Percentiles rank a stretch among this genome's conserved stretches.
Conservation (phyloP, 495 filamentous ascomycete species). For the Alectoria sarmentosa region DNA sequence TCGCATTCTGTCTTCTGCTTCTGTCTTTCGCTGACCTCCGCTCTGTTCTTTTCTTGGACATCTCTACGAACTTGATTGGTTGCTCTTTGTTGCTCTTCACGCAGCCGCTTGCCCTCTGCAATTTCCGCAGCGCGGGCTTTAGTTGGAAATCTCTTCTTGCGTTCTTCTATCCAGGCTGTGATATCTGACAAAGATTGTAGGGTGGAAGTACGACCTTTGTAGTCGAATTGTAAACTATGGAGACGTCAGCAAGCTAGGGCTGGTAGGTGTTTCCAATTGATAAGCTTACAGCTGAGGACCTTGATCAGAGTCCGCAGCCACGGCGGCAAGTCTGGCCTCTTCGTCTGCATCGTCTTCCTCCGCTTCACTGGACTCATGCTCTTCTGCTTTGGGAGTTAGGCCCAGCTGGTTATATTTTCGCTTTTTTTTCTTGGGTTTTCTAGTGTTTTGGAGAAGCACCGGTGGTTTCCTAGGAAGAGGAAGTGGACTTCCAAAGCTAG, state of each 20-base stretch:
- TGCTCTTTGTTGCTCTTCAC: constrained; percentile 15
- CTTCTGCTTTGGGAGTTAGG: constrained; percentile 65
- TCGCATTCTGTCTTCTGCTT: constrained; percentile 29
- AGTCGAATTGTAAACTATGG: constrained; percentile 38
- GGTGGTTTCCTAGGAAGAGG: constrained; percentile 51
- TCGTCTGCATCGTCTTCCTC: constrained; percentile 71
- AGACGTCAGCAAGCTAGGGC: constrained; percentile 20
- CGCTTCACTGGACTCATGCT: constrained; percentile 60
- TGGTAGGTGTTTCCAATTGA: constrained; percentile 3
- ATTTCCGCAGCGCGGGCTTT: constrained; percentile 30
- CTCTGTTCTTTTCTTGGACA: constrained; percentile 19
- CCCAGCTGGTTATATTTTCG: constrained; percentile 72
- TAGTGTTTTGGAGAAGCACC: constrained; percentile 33
- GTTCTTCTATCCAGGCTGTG: constrained; percentile 71
- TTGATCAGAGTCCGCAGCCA: constrained; percentile 26
- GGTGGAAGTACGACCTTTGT: constrained; percentile 36
- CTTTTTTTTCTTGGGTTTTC: constrained; percentile 67
- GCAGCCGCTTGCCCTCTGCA: constrained; percentile 9
- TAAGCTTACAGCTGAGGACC: constrained; percentile 36
- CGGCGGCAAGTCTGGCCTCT: constrained; percentile 45
- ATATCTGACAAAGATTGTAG: constrained; percentile 59
- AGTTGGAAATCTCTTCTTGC: constrained; percentile 72
- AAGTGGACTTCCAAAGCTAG: constrained; percentile 55
- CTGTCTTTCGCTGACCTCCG: constrained; percentile 25
- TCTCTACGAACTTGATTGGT: constrained; percentile 9